Conservation (phyloP, 257 asterid genomes). For the Solanum etuberosum region DNA sequence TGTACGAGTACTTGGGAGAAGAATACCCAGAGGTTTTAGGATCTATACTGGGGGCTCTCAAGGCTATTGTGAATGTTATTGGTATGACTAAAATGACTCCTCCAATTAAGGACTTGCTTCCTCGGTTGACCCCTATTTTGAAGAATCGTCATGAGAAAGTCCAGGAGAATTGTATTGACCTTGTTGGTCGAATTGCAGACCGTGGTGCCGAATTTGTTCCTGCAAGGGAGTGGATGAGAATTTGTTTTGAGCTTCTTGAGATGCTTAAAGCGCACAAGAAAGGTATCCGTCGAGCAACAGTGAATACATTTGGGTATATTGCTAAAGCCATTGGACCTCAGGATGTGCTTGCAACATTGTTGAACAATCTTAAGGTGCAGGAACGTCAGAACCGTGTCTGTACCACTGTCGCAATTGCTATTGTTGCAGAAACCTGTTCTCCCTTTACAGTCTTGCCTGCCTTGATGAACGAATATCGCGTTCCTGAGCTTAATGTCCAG, state of each 20-base stretch:
- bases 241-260: slow-evolving; percentile 89
- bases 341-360: slow-evolving; percentile 77
- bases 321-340: slow-evolving; percentile 92
- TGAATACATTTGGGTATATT: slow-evolving; percentile 78
- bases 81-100: slow-evolving; percentile 97
- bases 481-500: slow-evolving; percentile 91
- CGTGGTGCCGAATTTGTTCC: slow-evolving; percentile 93
- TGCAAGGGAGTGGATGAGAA: slow-evolving; percentile 95
- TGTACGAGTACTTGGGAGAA: slow-evolving; percentile 80
- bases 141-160: slow-evolving; percentile 92
- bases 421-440: slow-evolving; percentile 86
- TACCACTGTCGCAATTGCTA: slow-evolving; percentile 96
- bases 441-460: slow-evolving; percentile 88
- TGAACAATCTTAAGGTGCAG: slow-evolving; percentile 85
- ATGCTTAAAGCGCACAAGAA: slow-evolving; percentile 94
- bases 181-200: slow-evolving; percentile 86
- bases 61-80: slow-evolving; percentile 84
- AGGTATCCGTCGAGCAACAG: slow-evolving; percentile 90
- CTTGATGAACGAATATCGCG: slow-evolving; percentile 79
- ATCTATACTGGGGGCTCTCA: slow-evolving; percentile 74
- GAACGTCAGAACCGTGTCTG: slow-evolving; percentile 92
- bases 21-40: slow-evolving; percentile 92
- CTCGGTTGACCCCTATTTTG: slow-evolving; percentile 84
- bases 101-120: slow-evolving; percentile 85
- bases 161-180: slow-evolving; percentile 87